These are phyloP conservation scores for Didymella pomorum DNA, from an alignment of 2,329 filamentous ascomycete species.

Conservation along the genomic window DNA sequence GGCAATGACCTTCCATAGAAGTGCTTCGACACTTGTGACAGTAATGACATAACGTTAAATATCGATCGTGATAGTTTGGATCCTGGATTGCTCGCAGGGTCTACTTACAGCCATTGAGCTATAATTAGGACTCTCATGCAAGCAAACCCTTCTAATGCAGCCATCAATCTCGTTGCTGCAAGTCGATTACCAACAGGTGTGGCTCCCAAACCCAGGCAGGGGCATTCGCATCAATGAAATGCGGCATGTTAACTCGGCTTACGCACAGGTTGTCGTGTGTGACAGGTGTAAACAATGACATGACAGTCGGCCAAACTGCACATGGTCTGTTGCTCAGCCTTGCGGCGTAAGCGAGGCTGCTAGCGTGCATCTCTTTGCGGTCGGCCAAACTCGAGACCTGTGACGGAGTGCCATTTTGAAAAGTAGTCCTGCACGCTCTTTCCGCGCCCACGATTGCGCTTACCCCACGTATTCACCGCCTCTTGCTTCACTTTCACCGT, in stretches of 20 bases:
- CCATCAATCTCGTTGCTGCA: not conserved
- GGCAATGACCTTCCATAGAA: not conserved
- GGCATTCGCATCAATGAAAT: not conserved
- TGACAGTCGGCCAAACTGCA: slow-evolving; percentile 5
- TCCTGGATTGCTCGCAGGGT: too few relatives aligned
- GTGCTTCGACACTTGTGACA: not conserved
- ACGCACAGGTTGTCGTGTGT: not conserved
- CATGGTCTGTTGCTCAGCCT: slow-evolving; percentile 10
- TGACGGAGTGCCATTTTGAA: slow-evolving; percentile 21
- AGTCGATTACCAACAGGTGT: not conserved
- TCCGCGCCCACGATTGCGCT: slow-evolving; percentile 34
- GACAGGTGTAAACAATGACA: not conserved
- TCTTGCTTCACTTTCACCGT: slow-evolving; percentile 17
- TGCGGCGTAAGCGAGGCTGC: slow-evolving; percentile 22
- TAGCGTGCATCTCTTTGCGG: slow-evolving; percentile 10
- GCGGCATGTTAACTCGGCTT: not conserved
- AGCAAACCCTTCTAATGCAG: not conserved
- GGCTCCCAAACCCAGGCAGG: not conserved
- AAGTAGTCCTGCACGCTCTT: slow-evolving; percentile 33
- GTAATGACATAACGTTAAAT: not conserved
- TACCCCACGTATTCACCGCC: slow-evolving; percentile 27
- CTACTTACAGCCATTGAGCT: not conserved
- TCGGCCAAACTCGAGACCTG: slow-evolving; percentile 20
- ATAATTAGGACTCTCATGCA: not conserved
- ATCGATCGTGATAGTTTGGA: not conserved